Percentiles rank a stretch among this genome's conserved stretches.
These are phyloP conservation scores for Diaporthe sp. DNA, from an alignment of 2,329 filamentous ascomycete species.

Conservation along the genomic window DNA sequence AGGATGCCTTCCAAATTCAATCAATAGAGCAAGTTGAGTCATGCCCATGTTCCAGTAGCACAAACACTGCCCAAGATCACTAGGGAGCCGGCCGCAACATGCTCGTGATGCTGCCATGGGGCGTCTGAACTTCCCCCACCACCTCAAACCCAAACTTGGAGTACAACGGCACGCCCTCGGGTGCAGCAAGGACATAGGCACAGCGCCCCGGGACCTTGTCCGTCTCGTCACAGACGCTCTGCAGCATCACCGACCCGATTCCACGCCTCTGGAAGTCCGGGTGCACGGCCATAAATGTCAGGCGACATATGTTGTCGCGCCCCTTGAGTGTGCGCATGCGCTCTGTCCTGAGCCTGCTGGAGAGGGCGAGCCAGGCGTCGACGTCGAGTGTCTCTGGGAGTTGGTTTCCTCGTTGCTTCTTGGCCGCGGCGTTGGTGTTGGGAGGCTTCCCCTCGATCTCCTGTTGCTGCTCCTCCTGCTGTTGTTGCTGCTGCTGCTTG, in stretches of 20 bases:
- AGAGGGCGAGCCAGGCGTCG: no score
- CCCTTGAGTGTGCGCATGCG: not conserved
- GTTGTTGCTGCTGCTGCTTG: not conserved
- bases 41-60: no score
- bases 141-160: not conserved
- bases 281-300: not conserved
- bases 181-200: slow-evolving; percentile 5
- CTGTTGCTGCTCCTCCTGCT: not conserved
- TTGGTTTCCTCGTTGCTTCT: no score
- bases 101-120: not conserved
- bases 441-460: no score
- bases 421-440: no score
- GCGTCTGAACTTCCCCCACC: not conserved
- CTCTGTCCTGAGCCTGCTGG: not conserved
- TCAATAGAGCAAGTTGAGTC: no score
- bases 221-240: not conserved
- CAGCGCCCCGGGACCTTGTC: not conserved
- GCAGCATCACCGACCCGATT: not conserved
- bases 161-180: not conserved
- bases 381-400: no score
- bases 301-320: slow-evolving; percentile 5
- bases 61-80: not conserved
- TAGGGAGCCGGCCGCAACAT: not conserved
- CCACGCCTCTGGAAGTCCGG: not conserved
- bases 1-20: no score